phyloP scores from a whole-genome alignment of 2,329 filamentous ascomycete genomes.

The Pezicula radicicola region DNA sequence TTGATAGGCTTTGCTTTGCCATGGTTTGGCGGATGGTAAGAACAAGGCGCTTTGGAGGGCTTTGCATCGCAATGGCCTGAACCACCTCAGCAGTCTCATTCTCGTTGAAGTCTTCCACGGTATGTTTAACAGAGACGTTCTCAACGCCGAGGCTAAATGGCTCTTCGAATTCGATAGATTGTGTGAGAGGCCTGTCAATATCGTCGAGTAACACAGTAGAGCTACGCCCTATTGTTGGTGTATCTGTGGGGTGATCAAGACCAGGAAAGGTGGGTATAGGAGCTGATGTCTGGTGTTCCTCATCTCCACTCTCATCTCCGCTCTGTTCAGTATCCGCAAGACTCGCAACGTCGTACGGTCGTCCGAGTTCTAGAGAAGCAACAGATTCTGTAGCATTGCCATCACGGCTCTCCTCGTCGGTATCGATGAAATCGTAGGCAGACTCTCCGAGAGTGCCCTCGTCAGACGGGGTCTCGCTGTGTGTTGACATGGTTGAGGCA shows the following conservation, averaged over 20 bases:
- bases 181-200: conserved; percentile 21
- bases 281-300: conserved; percentile 12
- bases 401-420: conserved; percentile 29
- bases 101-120: conserved; percentile 39
- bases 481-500: conserved; percentile 23
- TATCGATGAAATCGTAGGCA: conserved; percentile 32
- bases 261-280: conserved; percentile 16
- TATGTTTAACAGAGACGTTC: conserved; percentile 44
- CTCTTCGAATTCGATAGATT: conserved; percentile 45
- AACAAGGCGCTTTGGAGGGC: conserved; percentile 34
- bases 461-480: conserved; percentile 23
- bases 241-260: conserved; percentile 23
- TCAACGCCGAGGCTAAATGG: conserved; percentile 32
- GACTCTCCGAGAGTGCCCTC: conserved; percentile 27
- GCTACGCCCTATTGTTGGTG: conserved; percentile 27
- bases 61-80: conserved; percentile 27
- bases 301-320: conserved; percentile 28
- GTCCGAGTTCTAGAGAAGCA: conserved; percentile 29
- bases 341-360: conserved; percentile 30
- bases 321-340: conserved; percentile 30
- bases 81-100: conserved; percentile 35
- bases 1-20: conserved; percentile 41
- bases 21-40: conserved; percentile 47
- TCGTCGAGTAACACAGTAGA: conserved; percentile 24
- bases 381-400: conserved; percentile 30